phyloP scores from a whole-genome alignment of 805 yeast species.

The Saccharomycopsis sp. region DNA sequence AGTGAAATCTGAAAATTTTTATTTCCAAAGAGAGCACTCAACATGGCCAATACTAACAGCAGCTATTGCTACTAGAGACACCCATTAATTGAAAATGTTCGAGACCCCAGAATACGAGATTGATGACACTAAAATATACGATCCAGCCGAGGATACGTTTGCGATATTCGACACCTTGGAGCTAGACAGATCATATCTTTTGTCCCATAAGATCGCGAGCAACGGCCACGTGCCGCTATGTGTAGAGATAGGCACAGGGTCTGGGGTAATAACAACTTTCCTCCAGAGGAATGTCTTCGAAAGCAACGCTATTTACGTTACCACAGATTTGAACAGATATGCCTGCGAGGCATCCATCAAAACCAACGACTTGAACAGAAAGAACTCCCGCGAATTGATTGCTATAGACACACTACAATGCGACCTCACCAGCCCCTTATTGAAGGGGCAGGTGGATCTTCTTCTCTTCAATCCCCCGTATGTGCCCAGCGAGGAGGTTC shows the following conservation, averaged over 20 bases:
- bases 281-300: slow-evolving; percentile 50
- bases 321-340: slow-evolving; percentile 77
- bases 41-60: no score
- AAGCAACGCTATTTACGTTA: slow-evolving; percentile 44
- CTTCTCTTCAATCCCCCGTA: slow-evolving; percentile 93
- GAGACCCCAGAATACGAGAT: slow-evolving; percentile 68
- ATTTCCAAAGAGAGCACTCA: no score
- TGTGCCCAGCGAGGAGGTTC: slow-evolving; percentile 81
- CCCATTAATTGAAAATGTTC: slow-evolving; percentile 47
- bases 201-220: background rate
- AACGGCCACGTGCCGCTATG: slow-evolving; percentile 42
- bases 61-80: no score
- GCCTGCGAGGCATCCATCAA: slow-evolving; percentile 52
- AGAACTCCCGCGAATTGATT: slow-evolving; percentile 18
- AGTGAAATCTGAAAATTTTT: background rate
- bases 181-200: slow-evolving; percentile 37
- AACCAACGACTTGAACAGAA: slow-evolving; percentile 34
- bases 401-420: slow-evolving; percentile 48
- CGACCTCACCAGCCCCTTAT: slow-evolving; percentile 47
- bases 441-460: slow-evolving; percentile 49
- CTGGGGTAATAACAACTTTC: slow-evolving; percentile 84
- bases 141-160: slow-evolving; percentile 92
- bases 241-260: slow-evolving; percentile 85
- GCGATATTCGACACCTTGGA: slow-evolving; percentile 78
- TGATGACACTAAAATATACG: slow-evolving; percentile 74